Evolutionary conservation across 1,139 yeast genomes (phyloP).

Genomic region (Kurtzmaniella natalensis): DNA sequence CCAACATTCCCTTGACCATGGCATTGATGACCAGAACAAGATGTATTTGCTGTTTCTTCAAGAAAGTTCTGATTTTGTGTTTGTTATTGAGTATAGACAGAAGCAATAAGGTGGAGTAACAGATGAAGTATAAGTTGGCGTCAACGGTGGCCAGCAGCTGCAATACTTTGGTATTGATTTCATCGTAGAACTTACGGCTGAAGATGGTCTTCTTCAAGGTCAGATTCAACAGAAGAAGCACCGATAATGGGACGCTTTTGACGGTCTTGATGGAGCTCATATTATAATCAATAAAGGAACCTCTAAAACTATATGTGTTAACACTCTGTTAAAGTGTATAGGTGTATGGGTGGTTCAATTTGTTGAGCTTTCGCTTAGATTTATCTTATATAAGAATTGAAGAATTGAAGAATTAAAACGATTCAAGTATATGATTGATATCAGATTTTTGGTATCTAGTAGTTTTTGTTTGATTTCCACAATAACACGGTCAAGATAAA

Average conservation of each 20-base stretch:
- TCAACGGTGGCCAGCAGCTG: conserved; percentile 35
- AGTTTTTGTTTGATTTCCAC: no score
- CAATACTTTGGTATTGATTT: conserved; percentile 39
- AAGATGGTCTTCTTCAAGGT: conserved; percentile 22
- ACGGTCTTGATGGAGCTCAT: no score
- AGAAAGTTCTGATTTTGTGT: conserved; percentile 27
- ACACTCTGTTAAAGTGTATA: no score
- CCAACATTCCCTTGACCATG: conserved; percentile 10
- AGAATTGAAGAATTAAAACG: no score
- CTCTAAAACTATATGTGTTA: no score
- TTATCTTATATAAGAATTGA: no score
- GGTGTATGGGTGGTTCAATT: no score
- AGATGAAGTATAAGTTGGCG: conserved; percentile 38
- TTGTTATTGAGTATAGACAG: conserved; percentile 41
- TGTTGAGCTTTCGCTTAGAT: no score
- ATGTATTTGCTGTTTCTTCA: conserved; percentile 25
- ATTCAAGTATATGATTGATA: no score
- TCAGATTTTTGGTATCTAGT: no score
- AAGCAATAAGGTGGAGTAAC: conserved; percentile 38
- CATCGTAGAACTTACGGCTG: conserved; percentile 39
- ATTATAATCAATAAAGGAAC: no score
- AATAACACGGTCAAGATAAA: no score
- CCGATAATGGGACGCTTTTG: conserved; percentile 17
- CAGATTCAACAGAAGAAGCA: conserved; percentile 18
- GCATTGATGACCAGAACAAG: conserved; percentile 16